Evolutionary conservation across 2,329 filamentous ascomycete species (phyloP).

Genomic region (Helminthosporium solani): DNA sequence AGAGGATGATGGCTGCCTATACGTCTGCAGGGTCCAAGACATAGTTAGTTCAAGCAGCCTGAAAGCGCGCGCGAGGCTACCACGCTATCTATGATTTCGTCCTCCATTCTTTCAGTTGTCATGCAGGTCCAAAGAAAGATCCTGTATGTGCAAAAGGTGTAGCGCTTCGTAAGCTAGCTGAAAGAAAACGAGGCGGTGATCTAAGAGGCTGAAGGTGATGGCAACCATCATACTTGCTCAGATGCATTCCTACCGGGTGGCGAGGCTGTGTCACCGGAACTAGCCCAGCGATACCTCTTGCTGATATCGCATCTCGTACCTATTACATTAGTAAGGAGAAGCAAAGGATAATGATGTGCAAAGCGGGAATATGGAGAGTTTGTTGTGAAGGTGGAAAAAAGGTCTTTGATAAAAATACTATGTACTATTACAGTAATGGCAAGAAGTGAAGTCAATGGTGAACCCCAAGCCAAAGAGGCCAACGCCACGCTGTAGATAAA

Average conservation of each 20-base stretch:
- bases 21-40: too few relatives aligned
- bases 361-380: neutral
- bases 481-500: neutral
- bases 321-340: neutral
- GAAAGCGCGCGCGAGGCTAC: neutral
- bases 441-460: neutral
- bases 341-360: neutral
- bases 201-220: constrained; percentile 8
- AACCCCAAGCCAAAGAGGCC: neutral
- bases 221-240: constrained; percentile 4
- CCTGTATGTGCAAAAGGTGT: neutral
- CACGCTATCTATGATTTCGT: neutral
- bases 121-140: neutral
- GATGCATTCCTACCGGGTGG: neutral
- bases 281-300: neutral
- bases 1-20: too few relatives aligned
- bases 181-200: neutral
- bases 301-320: constrained; percentile 1
- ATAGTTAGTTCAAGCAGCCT: too few relatives aligned
- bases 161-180: neutral
- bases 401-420: neutral
- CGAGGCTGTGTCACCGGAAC: neutral
- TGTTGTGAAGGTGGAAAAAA: neutral
- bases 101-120: too few relatives aligned
- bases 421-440: constrained; percentile 2